Base-by-base conservation (phyloP, 2,329 filamentous ascomycete genomes). In the Grosmannia serpens region DNA sequence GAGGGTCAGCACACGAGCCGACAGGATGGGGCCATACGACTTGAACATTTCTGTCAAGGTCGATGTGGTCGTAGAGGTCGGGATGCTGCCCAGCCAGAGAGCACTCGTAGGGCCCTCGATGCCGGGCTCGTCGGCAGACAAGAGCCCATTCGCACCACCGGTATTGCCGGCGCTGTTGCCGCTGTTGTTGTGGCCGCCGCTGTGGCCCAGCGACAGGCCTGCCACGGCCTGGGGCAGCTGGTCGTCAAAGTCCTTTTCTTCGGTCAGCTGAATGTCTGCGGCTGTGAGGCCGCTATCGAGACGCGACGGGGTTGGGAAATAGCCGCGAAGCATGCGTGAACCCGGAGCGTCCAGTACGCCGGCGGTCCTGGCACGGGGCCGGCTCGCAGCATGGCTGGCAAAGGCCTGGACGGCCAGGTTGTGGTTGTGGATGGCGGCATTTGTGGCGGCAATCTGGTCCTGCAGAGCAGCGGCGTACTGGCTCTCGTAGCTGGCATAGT, bases 21-120 rank as follows among this genome's bases (percentile, higher is more conserved):
- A 96, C 64, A 94, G 81, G 62, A 99, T 96, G 3, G 87, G 82
- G 11, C 94, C 94, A 65, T 94, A 95, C n/a, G 86, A 82, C 70
- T 89, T 89, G 75, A 99, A 99, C 75, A 97, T 96, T 64, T 95
- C 91, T 59, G 90, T 90, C 61, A 99, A 75, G 0, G 94, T 97
- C 1, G 92, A 95, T 13, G 94, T 91, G 0, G 94, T 99, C 2
- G 94, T 99, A 2, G 94, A 97, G 5, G 92, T 91, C 15, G 94
- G 94, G 60, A 99, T 96, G 71, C 92, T 96, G 58, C 94, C 94
- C 55, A 99, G 88, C 94, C 94, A 99, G 58, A 99, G 77, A 38
- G 94, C 91, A 67, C 91, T 87, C 15, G 94, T 97, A 24, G 92
- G 92, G 1, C 89, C 89, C 69, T 96, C 91, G 47, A 95, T 78